Conservation (phyloP, 129 eudicot species). For the Escallonia herrerae region DNA sequence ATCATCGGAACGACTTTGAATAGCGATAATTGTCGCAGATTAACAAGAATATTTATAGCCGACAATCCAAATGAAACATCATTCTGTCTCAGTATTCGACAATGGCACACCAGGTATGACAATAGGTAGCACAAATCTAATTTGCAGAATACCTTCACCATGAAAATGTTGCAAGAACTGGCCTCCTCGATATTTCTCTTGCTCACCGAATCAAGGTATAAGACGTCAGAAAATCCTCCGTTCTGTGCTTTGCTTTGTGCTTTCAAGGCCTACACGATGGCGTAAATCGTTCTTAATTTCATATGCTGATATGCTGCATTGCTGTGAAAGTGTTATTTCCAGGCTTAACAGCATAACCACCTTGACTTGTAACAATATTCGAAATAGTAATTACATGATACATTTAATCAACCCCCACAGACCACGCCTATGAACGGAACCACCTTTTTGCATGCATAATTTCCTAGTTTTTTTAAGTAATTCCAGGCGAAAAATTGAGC, state of each 20-base stretch:
- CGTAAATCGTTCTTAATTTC: not conserved
- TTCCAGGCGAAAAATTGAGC: too few relatives aligned
- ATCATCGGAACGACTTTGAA: too few relatives aligned
- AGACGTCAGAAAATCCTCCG: conserved; percentile 80
- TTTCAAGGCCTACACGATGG: conserved; percentile 40
- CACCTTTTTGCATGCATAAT: too few relatives aligned
- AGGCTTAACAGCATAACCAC: not conserved
- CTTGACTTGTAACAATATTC: not conserved
- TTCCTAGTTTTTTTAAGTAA: too few relatives aligned
- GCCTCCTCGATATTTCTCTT: conserved; percentile 80
- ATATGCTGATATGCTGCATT: too few relatives aligned
- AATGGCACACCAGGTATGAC: not conserved
- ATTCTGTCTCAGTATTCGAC: too few relatives aligned
- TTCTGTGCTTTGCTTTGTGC: conserved; percentile 50
- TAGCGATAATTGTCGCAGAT: too few relatives aligned
- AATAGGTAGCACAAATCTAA: not conserved
- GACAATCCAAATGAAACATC: too few relatives aligned
- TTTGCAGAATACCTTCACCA: conserved; percentile 56
- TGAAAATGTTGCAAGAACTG: conserved; percentile 70
- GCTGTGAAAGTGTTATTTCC: not conserved
- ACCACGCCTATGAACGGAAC: too few relatives aligned
- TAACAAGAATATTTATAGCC: too few relatives aligned
- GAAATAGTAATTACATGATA: too few relatives aligned
- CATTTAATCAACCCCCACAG: too few relatives aligned
- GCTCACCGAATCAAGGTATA: conserved; percentile 65